phyloP scores from a whole-genome alignment of 164 flowering plant species.

The Protea cynaroides region DNA sequence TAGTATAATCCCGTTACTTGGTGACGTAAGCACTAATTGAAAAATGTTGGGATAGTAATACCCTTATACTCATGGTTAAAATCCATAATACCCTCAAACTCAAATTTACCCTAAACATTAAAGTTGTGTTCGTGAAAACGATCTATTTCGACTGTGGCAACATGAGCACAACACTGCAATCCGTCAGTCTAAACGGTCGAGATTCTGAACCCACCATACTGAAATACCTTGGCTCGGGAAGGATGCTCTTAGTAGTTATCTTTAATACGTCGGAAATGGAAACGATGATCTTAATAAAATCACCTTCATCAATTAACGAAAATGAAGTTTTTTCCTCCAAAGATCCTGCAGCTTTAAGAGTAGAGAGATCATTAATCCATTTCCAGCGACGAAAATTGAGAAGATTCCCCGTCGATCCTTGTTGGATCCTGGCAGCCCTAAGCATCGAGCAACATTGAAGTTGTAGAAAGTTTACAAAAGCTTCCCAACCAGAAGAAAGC shows the following conservation, averaged over 20 bases:
- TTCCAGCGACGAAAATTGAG: conserved; percentile 15
- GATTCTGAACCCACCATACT: conserved; percentile 41
- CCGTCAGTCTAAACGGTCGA: conserved; percentile 46
- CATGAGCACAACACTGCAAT: conserved; percentile 33
- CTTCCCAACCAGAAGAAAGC: conserved; percentile 77
- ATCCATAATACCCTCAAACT: too few relatives aligned
- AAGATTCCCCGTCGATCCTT: conserved; percentile 11
- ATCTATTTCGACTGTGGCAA: conserved; percentile 43
- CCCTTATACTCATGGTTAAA: too few relatives aligned
- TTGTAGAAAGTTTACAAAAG: conserved; percentile 98
- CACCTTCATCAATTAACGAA: too few relatives aligned
- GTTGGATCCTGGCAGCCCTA: conserved; percentile 31
- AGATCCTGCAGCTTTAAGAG: conserved; percentile 12
- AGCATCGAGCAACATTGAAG: conserved; percentile 76
- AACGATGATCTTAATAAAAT: not conserved
- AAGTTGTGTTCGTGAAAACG: conserved; percentile 49
- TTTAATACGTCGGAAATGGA: conserved; percentile 29
- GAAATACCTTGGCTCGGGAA: conserved; percentile 24
- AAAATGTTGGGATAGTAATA: too few relatives aligned
- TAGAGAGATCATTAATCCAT: conserved; percentile 10
- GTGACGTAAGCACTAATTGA: too few relatives aligned
- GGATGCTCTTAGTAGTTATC: conserved; percentile 37
- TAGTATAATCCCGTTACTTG: too few relatives aligned
- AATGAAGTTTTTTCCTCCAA: not conserved
- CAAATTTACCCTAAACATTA: too few relatives aligned